Conservation (phyloP, 768 basidiomycete genomes). For the Tephrocybe sp. region DNA sequence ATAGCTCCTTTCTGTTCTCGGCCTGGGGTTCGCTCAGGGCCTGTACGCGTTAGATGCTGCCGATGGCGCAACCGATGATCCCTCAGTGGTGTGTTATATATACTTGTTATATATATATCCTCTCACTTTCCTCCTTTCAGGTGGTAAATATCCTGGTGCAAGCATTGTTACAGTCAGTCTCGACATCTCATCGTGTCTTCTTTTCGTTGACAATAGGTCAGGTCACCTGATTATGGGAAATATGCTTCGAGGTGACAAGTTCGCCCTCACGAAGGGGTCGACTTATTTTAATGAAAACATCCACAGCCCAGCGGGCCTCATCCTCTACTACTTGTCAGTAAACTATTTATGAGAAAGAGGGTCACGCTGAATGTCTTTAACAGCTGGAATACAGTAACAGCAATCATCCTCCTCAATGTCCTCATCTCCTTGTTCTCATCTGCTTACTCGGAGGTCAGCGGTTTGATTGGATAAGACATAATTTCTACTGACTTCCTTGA, state of each 20-base stretch:
- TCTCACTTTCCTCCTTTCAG: constrained; percentile 28
- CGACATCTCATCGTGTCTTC: background rate
- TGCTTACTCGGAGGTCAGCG: constrained; percentile 83
- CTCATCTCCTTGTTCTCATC: constrained; percentile 95
- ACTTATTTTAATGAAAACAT: too few relatives aligned
- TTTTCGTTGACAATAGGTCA: constrained; percentile 19
- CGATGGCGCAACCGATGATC: constrained; percentile 69
- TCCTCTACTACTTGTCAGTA: constrained; percentile 78
- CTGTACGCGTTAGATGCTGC: constrained; percentile 90
- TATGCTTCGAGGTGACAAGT: constrained; percentile 47
- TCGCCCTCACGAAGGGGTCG: too few relatives aligned
- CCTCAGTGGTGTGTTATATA: constrained; percentile 39
- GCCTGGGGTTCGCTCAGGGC: constrained; percentile 82
- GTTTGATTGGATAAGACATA: background rate
- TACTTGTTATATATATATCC: background rate
- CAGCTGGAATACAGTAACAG: constrained; percentile 84
- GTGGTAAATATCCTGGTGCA: constrained; percentile 76
- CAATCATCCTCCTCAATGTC: constrained; percentile 86
- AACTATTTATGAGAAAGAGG: background rate
- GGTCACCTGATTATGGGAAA: constrained; percentile 67
- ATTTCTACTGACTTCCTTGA: background rate
- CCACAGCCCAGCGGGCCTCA: constrained; percentile 56
- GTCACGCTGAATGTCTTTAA: constrained; percentile 2
- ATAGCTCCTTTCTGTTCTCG: constrained; percentile 80
- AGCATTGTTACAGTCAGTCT: constrained; percentile 72